Conservation (phyloP, 768 basidiomycete genomes). For the Psilocybe cyanescens region DNA sequence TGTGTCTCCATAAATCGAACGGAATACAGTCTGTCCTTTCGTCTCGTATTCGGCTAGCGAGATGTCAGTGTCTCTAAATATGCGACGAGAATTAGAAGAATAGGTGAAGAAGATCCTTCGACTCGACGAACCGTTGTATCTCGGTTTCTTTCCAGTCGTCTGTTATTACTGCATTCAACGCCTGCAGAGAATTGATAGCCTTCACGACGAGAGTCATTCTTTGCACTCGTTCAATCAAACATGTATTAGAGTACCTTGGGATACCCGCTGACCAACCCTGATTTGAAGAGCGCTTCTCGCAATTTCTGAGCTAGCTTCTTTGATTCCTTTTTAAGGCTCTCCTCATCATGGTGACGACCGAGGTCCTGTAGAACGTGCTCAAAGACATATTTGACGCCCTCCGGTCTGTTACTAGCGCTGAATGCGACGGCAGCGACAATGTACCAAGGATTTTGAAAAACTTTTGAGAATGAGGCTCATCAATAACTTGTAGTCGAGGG, state of each 20-base stretch:
- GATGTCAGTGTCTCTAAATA: slow-evolving; percentile 40
- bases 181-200: slow-evolving; percentile 62
- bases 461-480: not conserved
- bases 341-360: slow-evolving; percentile 24
- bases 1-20: slow-evolving; percentile 58
- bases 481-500: too few species aligned
- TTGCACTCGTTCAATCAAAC: not conserved
- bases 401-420: slow-evolving; percentile 60
- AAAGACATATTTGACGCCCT: slow-evolving; percentile 60
- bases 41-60: slow-evolving; percentile 47
- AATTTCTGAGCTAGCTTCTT: slow-evolving; percentile 52
- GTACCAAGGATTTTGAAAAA: slow-evolving; percentile 56
- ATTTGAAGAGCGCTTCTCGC: slow-evolving; percentile 67
- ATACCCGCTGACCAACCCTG: slow-evolving; percentile 59
- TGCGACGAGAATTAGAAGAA: not conserved
- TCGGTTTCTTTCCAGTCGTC: slow-evolving; percentile 51
- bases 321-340: slow-evolving; percentile 31
- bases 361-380: slow-evolving; percentile 51
- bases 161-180: slow-evolving; percentile 55
- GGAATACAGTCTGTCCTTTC: slow-evolving; percentile 48
- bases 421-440: slow-evolving; percentile 60
- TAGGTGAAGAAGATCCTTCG: not conserved
- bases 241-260: slow-evolving; percentile 46
- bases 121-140: slow-evolving; percentile 42
- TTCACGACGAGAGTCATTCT: slow-evolving; percentile 21